Base-by-base conservation (phyloP, 2,329 filamentous ascomycete genomes). In the Aspergillus fumigatiaffinis region DNA sequence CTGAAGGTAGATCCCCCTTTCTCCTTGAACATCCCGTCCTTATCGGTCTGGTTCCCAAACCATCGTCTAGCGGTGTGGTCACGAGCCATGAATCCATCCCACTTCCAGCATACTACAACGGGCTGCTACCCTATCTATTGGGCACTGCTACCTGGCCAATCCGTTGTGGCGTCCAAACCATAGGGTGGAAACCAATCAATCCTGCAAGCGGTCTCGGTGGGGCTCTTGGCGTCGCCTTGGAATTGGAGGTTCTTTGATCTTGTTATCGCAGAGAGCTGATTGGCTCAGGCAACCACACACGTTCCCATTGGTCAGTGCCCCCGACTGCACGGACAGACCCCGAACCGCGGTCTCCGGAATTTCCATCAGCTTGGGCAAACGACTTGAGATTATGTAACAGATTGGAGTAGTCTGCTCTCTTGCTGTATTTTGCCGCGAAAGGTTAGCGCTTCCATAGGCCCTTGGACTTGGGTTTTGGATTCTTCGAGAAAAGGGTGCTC, bases 301-400 rank as follows among this genome's bases (percentile, higher is more conserved):
- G 51, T 58, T 61, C 26, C 56, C 23, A 59, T 61, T 61, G 60
- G 59, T 21, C 60, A 58, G 55, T 56, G 52, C 51, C 51, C 20
- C 48, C 32, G 51, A 50, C 56, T 54, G 63, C 61, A 63, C 61
- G 58, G 61, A 62, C 61, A 62, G 56, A 53, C 53, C 56, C 63
- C 63, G 63, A 65, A 58, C 44, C 52, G 47, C 53, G 23, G 20
- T 52, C 50, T 52, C 47, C 42, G 17, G 44, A 35, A 32, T 28
- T 38, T 28, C 47, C 23, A 23, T 42, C 17, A 35, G 51, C n/a
- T 38, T 55, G 54, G 57, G 38, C 25, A 23, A 46, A 52, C 28
- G 28, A n/a, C 20, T 32, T 25, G 29, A 9, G 20, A 41, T 51
- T 51, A 51, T 41, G 50, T 51, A 51, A 51, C 50, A 51, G 50